Conservation (phyloP, 192 early-diverging fungal genomes). For the Allomyces javanicus region DNA sequence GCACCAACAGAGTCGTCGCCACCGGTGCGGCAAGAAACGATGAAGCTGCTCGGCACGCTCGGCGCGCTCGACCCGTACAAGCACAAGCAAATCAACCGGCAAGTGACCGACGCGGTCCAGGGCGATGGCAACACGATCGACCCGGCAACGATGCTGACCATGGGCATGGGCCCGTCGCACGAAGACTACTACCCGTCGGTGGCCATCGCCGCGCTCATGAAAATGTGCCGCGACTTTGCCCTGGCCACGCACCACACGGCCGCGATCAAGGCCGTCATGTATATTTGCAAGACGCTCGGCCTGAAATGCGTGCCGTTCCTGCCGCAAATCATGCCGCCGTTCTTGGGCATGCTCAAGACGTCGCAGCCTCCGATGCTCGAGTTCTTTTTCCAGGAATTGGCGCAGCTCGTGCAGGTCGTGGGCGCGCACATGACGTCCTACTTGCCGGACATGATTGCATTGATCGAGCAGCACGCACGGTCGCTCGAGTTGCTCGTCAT, state of each 20-base stretch:
- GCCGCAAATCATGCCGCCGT: constrained; percentile 77
- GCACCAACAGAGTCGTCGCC: not conserved
- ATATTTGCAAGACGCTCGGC: constrained; percentile 76
- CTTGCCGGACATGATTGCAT: constrained; percentile 52
- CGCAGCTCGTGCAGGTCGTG: constrained; percentile 59
- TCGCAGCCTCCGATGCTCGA: constrained; percentile 60
- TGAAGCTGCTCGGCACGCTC: constrained; percentile 79
- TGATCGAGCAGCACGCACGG: constrained; percentile 62
- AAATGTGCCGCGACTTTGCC: constrained; percentile 64
- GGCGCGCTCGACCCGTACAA: constrained; percentile 88
- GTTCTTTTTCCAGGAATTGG: constrained; percentile 79
- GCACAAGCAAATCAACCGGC: constrained; percentile 21
- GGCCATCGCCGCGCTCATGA: constrained; percentile 66
- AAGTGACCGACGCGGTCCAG: constrained; percentile 21
- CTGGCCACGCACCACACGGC: constrained; percentile 63
- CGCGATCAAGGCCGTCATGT: constrained; percentile 77
- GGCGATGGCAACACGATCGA: constrained; percentile 15
- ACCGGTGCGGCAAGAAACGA: constrained; percentile 60
- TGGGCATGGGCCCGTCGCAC: constrained; percentile 52
- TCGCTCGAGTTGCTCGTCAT: constrained; percentile 68
- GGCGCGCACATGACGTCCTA: constrained; percentile 79
- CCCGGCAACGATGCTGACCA: constrained; percentile 33
- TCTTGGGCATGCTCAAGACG: constrained; percentile 65
- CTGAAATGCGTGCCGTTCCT: constrained; percentile 77
- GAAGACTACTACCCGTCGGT: constrained; percentile 87